Conservation (phyloP, 345 rosid species). For the Raphanus sativus region DNA sequence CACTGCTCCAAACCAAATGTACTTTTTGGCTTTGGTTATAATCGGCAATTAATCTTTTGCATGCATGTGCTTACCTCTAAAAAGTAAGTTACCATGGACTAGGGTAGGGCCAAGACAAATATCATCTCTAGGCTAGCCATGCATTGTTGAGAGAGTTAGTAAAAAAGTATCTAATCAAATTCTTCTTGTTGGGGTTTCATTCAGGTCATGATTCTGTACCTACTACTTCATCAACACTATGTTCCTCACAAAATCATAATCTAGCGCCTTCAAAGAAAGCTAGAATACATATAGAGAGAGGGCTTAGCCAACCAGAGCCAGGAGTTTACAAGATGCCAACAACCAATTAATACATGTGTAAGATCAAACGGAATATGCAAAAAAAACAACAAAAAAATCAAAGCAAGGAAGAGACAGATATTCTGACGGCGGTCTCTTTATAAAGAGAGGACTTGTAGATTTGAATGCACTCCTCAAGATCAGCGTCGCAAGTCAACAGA, state of each 20-base stretch:
- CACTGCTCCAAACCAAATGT: constrained; percentile 43
- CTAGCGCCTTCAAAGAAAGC: neutral
- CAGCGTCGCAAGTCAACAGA: constrained; percentile 72
- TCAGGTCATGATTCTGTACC: constrained; percentile 50
- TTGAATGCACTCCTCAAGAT: constrained; percentile 86
- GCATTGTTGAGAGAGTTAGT: neutral
- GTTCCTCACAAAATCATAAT: neutral
- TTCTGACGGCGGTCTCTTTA: constrained; percentile 54
- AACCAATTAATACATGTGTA: neutral
- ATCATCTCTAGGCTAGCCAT: constrained; percentile 1
- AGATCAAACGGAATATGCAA: constrained; percentile 13
- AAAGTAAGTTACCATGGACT: constrained; percentile 29
- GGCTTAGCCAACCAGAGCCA: neutral
- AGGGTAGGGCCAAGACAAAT: neutral
- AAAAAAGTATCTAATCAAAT: constrained; percentile 1
- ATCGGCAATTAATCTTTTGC: constrained; percentile 51
- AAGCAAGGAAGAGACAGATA: constrained; percentile 43
- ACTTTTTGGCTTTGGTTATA: constrained; percentile 70
- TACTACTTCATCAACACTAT: neutral
- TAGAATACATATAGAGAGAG: too few relatives aligned
- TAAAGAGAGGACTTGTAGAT: constrained; percentile 49
- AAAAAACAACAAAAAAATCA: constrained; percentile 1
- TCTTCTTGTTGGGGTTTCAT: constrained; percentile 41
- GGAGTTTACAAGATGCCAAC: constrained; percentile 26
- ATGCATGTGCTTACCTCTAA: constrained; percentile 95